Evolutionary conservation across 1,284 basidiomycete genomes (phyloP), one percentile per base, ranked within the genome.

Genomic region (Rhodotorula mucilaginosa): DNA sequence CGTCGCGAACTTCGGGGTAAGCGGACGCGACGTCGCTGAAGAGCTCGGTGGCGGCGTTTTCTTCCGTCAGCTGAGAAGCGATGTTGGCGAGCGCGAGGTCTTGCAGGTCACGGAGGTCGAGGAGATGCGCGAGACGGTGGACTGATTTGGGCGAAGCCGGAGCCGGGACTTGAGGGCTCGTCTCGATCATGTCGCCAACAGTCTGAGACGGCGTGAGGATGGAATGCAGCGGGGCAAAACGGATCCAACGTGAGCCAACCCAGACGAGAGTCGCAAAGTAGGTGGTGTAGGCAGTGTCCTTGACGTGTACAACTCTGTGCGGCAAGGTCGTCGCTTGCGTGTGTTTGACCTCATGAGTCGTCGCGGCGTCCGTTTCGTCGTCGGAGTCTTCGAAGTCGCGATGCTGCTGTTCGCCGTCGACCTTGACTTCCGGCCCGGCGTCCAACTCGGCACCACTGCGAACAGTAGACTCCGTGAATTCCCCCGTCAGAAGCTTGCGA

Each of bases 91-190:
- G 67, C 21, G 66, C 51, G 13, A 57, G 54, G 13, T 39, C 26
- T 2, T 23, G 51, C 7, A 68, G 56, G 8, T n/a, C 18, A 26
- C 31, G 19, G 29, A 68, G 62, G 12, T 59, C 57, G 63, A 68
- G 67, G 10, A 62, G 29, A 39, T 58, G 19, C 2, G 70, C 51
- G 39, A 68, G 63, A 15, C 44, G 46, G 49, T 52, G 65, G 58
- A 68, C 60, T 8, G 66, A 68, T 29, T 71, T 71, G 15, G 70
- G 66, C 21, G 70, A 71, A 21, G 56, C 66, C 26, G 64, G 57
- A 5, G 23, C 31, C 3, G 64, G 64, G 19, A 29, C 7, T 2
- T 21, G 6, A 16, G 46, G 56, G 29, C 18, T 16, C 10, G 57
- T 4, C 15, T 16, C 26, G n/a, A 60, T 13, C 29, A 19, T 21